Base-by-base conservation (phyloP, 441 rosid species). In the Melianthus villosus region DNA sequence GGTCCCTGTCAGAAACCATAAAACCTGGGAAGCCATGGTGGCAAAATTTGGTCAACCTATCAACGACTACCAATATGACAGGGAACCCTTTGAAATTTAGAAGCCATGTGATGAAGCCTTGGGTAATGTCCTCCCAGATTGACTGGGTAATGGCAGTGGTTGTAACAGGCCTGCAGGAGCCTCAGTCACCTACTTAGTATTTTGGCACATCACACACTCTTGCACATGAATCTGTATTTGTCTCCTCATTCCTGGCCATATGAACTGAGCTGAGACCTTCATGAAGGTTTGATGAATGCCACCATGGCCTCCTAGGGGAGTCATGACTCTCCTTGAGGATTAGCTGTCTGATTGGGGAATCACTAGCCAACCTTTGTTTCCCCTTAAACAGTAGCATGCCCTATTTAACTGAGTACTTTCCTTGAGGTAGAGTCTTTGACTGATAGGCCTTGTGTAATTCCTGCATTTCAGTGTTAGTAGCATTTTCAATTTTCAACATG, bases 21-120 rank as follows among this genome's bases (percentile, higher is more conserved):
- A 34, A 9, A 2, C 2, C 1, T 2, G 57, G 51, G 0, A 53
- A 0, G 0, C 53, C 48, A 40, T 46, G 42, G 16, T 46, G 48
- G 0, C 22, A 34, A 2, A 36, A 16, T 6, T 40, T 46, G 2
- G 48, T 7, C 0, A 33, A 9, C 3, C 44, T 4, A 18, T 55
- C 54, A 0, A 55, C 22, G 1, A 47, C 44, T n/a, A 48, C 54
- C 16, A 47, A 15, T 11, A 48, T 44, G 0, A 1, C 2, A 0
- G 2, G 4, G 6, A 4, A 6, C 2, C 34, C 44, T 0, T 20
- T 0, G 1, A 39, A 54, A 0, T 3, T 26, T 6, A 43, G 48
- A 1, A 47, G 22, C 0, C 44, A 9, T 17, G 14, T 27, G 0
- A 34, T 16, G 23, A 54, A 46, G 4, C 34, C 53, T 12, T 46